These are phyloP conservation scores for Mollisiaceae sp. DNA, from an alignment of 2,329 filamentous ascomycete species.

Conservation along the genomic window DNA sequence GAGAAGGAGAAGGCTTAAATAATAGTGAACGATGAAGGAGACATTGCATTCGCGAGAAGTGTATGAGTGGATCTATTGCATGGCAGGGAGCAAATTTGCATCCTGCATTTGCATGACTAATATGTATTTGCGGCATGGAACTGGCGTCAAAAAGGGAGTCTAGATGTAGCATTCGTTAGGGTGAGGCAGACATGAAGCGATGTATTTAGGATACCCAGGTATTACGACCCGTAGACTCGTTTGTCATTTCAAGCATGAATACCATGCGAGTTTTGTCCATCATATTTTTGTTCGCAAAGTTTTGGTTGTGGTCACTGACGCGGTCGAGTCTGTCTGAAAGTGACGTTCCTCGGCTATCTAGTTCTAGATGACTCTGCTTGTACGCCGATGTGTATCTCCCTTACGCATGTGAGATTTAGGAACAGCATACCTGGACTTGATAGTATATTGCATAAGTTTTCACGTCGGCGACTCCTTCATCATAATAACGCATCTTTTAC, in stretches of 20 bases:
- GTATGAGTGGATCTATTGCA: neutral
- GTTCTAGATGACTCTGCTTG: neutral
- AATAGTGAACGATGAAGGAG: neutral
- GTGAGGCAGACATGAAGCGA: neutral
- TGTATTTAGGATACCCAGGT: slow-evolving; percentile 4
- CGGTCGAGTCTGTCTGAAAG: too few species aligned
- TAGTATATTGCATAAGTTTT: neutral
- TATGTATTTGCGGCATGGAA: neutral
- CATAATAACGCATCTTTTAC: neutral
- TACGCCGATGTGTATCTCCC: neutral
- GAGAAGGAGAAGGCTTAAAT: slow-evolving; percentile 1
- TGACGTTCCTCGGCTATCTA: too few species aligned
- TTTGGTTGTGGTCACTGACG: neutral
- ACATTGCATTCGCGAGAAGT: neutral
- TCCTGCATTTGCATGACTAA: neutral
- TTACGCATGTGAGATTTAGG: neutral
- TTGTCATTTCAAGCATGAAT: neutral
- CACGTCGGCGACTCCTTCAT: neutral
- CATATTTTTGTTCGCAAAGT: neutral
- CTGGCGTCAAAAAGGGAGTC: neutral
- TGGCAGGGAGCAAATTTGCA: neutral
- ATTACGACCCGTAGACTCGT: neutral
- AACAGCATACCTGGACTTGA: neutral
- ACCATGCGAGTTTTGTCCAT: neutral
- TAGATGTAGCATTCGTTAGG: neutral